Base-by-base conservation (phyloP, 2,329 filamentous ascomycete genomes). In the Trichoderma endophyticum region DNA sequence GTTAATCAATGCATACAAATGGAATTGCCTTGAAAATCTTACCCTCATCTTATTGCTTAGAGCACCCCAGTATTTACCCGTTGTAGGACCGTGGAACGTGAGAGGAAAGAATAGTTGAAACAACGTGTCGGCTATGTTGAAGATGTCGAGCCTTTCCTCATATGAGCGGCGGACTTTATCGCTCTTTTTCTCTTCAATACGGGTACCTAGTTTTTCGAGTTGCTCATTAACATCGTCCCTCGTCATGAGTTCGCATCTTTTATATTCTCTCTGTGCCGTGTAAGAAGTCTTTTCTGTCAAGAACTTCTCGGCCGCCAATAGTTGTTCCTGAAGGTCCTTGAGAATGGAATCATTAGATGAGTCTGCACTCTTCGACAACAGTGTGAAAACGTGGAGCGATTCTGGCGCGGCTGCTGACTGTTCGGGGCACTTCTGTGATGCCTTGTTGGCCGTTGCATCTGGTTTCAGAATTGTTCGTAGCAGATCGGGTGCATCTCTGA, bases 1-100 rank as follows among this genome's bases (percentile, higher is more conserved):
- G 28, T 32, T 26, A 48, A 14, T 6, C 2, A 30, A 7, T n/a
- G 18, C 11, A 39, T 1, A 28, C 21, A 67, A 36, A 15, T 7
- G 43, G 9, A 24, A 24, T 61, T 32, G 26, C 32, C 15, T 8
- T 60, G 56, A 69, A 70, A 57, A 15, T 70, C 77, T 75, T 75
- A 82, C 81, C 43, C 71, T 57, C 5, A 82, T 72, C 6, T 81
- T 28, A 3, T 67, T 72, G 70, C 76, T 76, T 0, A 84, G 51
- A n/a, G 83, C 81, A 2, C 83, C 84, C 84, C 84, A 86, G 68
- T 81, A 86, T 69, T 83, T 85, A 6, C 73, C 72, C 1, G 78
- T 78, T 3, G 83, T 85, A 0, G 83, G 80, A 0, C 80, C 81
- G 9, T 80, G 75, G 26, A 80, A 80, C 1, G 76, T 71, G 0